phyloP scores from a whole-genome alignment of 306 rosid genomes.

The Inga oerstediana region DNA sequence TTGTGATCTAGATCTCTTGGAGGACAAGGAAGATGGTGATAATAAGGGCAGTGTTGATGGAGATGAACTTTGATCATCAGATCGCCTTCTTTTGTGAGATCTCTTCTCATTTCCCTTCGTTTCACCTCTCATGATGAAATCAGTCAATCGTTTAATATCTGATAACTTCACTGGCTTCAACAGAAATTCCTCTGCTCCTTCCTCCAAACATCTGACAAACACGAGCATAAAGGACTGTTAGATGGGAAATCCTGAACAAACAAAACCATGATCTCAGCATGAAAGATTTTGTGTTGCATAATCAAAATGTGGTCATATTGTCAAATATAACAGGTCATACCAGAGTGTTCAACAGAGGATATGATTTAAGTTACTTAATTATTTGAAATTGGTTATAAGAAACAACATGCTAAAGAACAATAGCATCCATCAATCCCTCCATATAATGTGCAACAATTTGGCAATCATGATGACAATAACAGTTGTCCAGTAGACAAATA shows the following conservation, averaged over 20 bases:
- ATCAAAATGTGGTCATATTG: not conserved
- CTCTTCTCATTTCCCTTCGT: slow-evolving; percentile 43
- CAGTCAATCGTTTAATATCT: slow-evolving; percentile 80
- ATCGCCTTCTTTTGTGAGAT: slow-evolving; percentile 48
- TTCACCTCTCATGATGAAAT: slow-evolving; percentile 67
- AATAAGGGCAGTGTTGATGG: slow-evolving; percentile 23
- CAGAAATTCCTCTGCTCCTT: slow-evolving; percentile 91
- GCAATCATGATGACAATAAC: slow-evolving; percentile 27
- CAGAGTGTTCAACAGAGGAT: not conserved
- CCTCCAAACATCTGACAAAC: slow-evolving; percentile 79
- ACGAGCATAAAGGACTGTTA: not conserved
- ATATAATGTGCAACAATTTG: not conserved
- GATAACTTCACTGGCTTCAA: slow-evolving; percentile 87
- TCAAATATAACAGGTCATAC: not conserved
- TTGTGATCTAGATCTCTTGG: slow-evolving; percentile 58
- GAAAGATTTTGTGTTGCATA: not conserved
- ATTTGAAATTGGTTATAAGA: not conserved
- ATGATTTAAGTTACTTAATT: not conserved
- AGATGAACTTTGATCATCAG: slow-evolving; percentile 41
- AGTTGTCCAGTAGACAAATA: slow-evolving; percentile 7
- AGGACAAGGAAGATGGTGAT: slow-evolving; percentile 22
- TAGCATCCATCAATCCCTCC: not conserved
- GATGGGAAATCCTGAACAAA: not conserved
- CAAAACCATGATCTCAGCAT: not conserved
- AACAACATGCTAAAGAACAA: not conserved